A percentile compares a stretch with the other conserved stretches of the same genome.
phyloP scores from a whole-genome alignment of 2,329 filamentous ascomycete genomes.

The Paecilomyces sp. region DNA sequence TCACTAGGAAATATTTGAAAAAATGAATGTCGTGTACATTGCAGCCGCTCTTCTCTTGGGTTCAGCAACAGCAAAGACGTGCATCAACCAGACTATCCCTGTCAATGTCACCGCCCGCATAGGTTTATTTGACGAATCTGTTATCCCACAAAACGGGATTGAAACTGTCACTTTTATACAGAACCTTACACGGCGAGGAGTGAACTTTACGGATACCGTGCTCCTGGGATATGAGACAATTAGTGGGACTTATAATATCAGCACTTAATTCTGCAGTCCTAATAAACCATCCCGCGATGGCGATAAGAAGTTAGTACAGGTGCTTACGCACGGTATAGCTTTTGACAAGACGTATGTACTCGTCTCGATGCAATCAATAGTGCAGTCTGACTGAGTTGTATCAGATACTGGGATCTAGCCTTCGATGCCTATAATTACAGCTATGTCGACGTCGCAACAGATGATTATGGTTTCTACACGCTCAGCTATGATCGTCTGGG shows the following conservation, averaged over 20 bases:
- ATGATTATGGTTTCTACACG: background rate
- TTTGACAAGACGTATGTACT: background rate
- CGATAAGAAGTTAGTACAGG: background rate
- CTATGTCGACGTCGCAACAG: background rate
- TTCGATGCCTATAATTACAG: background rate
- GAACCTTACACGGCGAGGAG: background rate
- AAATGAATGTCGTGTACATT: background rate
- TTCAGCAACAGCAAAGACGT: background rate
- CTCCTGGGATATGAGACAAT: background rate
- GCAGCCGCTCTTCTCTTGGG: background rate
- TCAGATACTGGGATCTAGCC: background rate
- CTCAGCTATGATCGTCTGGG: background rate
- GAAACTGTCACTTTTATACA: background rate
- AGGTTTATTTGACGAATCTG: background rate
- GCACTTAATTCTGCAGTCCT: background rate
- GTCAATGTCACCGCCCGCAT: background rate
- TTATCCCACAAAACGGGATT: background rate
- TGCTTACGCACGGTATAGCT: background rate
- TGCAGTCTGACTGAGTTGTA: too few relatives aligned
- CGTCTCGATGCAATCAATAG: too few relatives aligned
- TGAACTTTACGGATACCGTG: background rate
- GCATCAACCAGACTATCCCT: background rate
- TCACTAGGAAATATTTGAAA: background rate
- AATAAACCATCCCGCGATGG: background rate
- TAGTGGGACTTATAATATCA: background rate